Base-by-base conservation (phyloP, 1,139 yeast species). In the Hanseniaspora gamundiae region DNA sequence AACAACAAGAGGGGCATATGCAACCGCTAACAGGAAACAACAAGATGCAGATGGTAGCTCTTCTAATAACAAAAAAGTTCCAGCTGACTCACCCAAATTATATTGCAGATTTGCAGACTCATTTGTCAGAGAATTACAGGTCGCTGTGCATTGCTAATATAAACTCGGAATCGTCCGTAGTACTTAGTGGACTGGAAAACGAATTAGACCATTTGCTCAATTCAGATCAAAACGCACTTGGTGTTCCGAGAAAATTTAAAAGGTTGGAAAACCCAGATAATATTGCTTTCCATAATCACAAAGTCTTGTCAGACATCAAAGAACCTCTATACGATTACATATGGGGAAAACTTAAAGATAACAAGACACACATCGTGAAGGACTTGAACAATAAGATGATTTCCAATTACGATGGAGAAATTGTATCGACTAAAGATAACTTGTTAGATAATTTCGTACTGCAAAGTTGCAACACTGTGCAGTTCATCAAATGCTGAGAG, bases 291-390 rank as follows among this genome's bases (percentile, higher is more conserved):
- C 64, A 61, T 46, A 58, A 61, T 43, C 52, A 49, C 38, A 53
- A 51, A 10, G 59, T 61, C 9, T 42, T 60, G 41, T 47, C 55
- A 35, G 51, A 58, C 19, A 53, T 59, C 9, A 57, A 56, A 42
- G 63, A 58, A 42, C 62, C 62, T 3, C 41, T 61, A 35, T 55
- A 58, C 46, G 61, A 59, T 40, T 58, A 45, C 42, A 58, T 60
- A 17, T 59, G 61, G 59, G 49, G 53, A 20, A 56, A 50, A 8
- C 41, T 60, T 38, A 57, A 55, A 44, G 49, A 52, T 13, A 57
- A 57, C 27, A 53, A 56, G 8, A 51, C 51, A 5, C 52, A 54
- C 33, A 54, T 57, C 16, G 36, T 49, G 13, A 51, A 54, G 6
- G 41, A 51, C 38, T 43, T 59, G 31, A 52, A 54, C 30, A 52